phyloP scores from a whole-genome alignment of 2,329 filamentous ascomycete species.

The Epichloe glyceriae region DNA sequence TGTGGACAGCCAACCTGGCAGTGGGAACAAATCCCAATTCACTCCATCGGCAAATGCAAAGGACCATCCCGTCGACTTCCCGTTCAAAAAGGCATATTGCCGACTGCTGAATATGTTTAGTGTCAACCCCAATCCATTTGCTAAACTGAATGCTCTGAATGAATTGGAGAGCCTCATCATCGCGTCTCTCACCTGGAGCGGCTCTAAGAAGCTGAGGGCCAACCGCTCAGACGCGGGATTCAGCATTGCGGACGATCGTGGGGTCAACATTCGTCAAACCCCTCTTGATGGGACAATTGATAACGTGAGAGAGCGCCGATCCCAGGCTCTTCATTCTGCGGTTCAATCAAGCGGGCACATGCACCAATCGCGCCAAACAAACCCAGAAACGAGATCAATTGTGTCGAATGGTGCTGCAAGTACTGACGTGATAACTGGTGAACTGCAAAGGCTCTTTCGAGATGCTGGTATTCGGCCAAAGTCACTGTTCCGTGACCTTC shows the following conservation, averaged over 20 bases:
- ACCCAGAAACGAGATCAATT: slow-evolving; percentile 34
- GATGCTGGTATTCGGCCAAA: slow-evolving; percentile 59
- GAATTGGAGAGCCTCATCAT: slow-evolving; percentile 75
- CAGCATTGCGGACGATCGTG: slow-evolving; percentile 21
- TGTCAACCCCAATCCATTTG: slow-evolving; percentile 75
- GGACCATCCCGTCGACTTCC: slow-evolving; percentile 42
- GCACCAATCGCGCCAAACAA: slow-evolving; percentile 26
- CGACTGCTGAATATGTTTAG: slow-evolving; percentile 76
- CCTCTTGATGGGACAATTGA: slow-evolving; percentile 55
- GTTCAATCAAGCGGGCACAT: slow-evolving; percentile 19
- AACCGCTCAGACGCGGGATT: slow-evolving; percentile 25
- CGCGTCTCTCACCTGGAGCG: slow-evolving; percentile 44
- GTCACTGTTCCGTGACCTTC: slow-evolving; percentile 69
- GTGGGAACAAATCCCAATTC: slow-evolving; percentile 1
- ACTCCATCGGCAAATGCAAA: not conserved
- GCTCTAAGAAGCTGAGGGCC: slow-evolving; percentile 22
- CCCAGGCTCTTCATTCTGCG: slow-evolving; percentile 30
- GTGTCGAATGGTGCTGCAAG: slow-evolving; percentile 38
- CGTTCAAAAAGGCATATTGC: slow-evolving; percentile 68
- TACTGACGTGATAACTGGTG: slow-evolving; percentile 51
- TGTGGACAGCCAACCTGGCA: slow-evolving; percentile 12
- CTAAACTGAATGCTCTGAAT: slow-evolving; percentile 70
- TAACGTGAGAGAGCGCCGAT: slow-evolving; percentile 55
- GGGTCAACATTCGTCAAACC: slow-evolving; percentile 24
- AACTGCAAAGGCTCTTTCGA: slow-evolving; percentile 54